Conservation (phyloP, 176 grass and related monocot species). For the Thinopyrum elongatum region DNA sequence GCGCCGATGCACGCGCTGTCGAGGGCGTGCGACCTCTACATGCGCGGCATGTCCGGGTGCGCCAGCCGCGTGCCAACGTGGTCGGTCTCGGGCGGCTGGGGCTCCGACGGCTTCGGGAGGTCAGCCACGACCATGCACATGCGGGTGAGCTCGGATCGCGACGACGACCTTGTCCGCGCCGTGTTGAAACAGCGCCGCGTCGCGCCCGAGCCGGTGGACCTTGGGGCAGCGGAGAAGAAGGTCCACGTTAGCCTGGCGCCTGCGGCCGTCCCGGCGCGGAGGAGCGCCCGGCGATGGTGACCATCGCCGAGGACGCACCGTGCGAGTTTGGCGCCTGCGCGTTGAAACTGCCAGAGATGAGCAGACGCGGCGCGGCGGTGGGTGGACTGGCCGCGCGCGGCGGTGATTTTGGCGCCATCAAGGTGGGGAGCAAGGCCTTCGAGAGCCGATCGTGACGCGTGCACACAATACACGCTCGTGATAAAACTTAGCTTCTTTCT, state of each 20-base stretch:
- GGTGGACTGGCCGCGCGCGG: background rate
- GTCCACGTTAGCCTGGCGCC: background rate
- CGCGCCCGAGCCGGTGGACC: slow-evolving; percentile 21
- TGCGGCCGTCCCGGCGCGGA: background rate
- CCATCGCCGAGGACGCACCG: slow-evolving; percentile 51
- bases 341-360: background rate
- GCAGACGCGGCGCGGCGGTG: slow-evolving; percentile 4
- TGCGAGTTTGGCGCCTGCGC: slow-evolving; percentile 40
- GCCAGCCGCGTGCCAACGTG: slow-evolving; percentile 16
- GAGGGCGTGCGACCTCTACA: slow-evolving; percentile 63
- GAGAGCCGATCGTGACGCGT: background rate
- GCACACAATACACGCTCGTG: no score
- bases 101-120: background rate
- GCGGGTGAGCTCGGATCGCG: slow-evolving; percentile 21
- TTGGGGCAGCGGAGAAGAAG: background rate
- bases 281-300: slow-evolving; percentile 21
- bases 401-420: slow-evolving; percentile 8
- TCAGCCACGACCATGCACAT: slow-evolving; percentile 2
- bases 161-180: slow-evolving; percentile 48
- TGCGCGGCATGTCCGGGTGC: slow-evolving; percentile 54
- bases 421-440: background rate
- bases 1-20: slow-evolving; percentile 45
- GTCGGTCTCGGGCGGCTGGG: slow-evolving; percentile 9
- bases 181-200: slow-evolving; percentile 29
- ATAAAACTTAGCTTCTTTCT: background rate